Evolutionary conservation across 2,329 filamentous ascomycete genomes (phyloP), one percentile per base, ranked within the genome.

Genomic region (Huntiella omanensis): DNA sequence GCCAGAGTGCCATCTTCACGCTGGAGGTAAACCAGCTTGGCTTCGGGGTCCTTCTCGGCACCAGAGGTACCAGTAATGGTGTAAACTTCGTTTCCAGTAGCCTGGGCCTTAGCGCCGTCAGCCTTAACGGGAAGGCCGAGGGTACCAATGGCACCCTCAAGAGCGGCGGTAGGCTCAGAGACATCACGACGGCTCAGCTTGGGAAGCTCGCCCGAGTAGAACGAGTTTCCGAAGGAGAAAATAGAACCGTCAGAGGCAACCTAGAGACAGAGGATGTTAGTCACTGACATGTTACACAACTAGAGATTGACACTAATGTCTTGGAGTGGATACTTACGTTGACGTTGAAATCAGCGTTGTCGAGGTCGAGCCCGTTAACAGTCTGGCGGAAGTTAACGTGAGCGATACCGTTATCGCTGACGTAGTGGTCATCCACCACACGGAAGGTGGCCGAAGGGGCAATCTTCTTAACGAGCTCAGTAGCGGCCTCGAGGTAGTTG

Each of bases 351-450:
- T 73, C 69, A 1, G 68, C 70, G 53, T 76, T 76, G 53, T 75
- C 73, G 49, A 77, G 67, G 50, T 76, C 73, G 17, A 76, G 55
- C 1, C 67, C 72, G 46, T 75, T 68, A 5, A 63, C 59, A 0
- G 71, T 75, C 58, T 77, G 73, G 58, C 70, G 71, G 55, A 76
- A 73, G 56, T 73, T 65, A 51, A 75, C 69, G 53, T 77, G 73
- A 0, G 63, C 63, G 49, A 77, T 61, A 6, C 71, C 71, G 46
- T 73, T 73, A 40, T 53, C 57, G n/a, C 71, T 65, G 8, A 70
- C 60, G 43, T 75, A 76, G 53, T 68, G 63, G 53, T 75, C 70
- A 1, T 63, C 55, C 0, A 68, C 65, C 5, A 71, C 51, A 15
- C 72, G 68, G 57, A 75, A 76, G 16, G 60, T 56, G 3, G 58